Evolutionary conservation across 176 grass and related monocot species (phyloP).

Genomic region (Oryza punctata): DNA sequence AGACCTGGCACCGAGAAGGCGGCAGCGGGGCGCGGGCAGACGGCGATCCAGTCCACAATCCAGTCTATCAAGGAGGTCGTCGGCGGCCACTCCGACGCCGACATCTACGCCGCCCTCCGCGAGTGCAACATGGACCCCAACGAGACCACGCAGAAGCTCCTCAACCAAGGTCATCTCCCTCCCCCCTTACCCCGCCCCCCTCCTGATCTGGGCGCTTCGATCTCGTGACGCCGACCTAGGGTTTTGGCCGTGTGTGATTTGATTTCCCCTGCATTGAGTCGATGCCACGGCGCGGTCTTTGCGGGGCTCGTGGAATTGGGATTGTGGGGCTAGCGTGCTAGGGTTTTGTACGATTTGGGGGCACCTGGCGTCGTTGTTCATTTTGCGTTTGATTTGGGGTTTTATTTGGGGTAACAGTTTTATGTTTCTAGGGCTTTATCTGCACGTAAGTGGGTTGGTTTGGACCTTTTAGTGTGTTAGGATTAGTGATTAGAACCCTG

Average conservation of each 20-base stretch:
- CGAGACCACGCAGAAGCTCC: constrained; percentile 88
- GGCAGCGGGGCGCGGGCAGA: constrained; percentile 29
- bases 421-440: not conserved
- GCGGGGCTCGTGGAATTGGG: not conserved
- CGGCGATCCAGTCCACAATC: constrained; percentile 57
- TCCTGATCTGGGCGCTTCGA: constrained; percentile 32
- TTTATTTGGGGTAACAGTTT: not conserved
- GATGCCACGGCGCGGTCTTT: not conserved
- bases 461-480: not conserved
- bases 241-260: constrained; percentile 22
- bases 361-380: not conserved
- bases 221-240: constrained; percentile 36
- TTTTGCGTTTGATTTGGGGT: not conserved
- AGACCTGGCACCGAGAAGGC: constrained; percentile 22
- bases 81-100: constrained; percentile 77
- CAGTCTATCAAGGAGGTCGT: constrained; percentile 93
- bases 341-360: constrained; percentile 44
- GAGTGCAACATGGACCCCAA: constrained; percentile 96
- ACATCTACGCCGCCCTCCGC: constrained; percentile 70
- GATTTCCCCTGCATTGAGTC: constrained; percentile 28
- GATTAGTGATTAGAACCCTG: not conserved
- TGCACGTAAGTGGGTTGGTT: too few species aligned
- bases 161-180: constrained; percentile 63
- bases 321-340: constrained; percentile 10
- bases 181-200: not conserved